Base-by-base conservation (phyloP, 1,284 basidiomycete species). In the Moesziomyces sp. region DNA sequence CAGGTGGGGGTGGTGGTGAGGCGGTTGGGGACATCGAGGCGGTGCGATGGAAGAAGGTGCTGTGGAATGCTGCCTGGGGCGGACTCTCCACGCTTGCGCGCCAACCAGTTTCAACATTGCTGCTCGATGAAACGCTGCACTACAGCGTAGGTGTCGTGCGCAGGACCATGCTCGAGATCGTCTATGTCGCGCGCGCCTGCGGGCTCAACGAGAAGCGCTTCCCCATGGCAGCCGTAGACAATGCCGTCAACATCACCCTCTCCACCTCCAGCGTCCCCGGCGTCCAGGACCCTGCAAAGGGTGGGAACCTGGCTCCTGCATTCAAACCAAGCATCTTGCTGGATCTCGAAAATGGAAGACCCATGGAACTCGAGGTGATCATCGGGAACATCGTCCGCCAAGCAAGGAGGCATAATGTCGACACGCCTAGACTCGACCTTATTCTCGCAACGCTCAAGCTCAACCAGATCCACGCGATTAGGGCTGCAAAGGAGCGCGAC, bases 1-100 rank as follows among this genome's bases (percentile, higher is more conserved):
- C 63, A 1, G 87, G 86, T 19, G 87, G 86, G 0, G 85, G 84
- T 13, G 70, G 76, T 1, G 82, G 83, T 5, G 76, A 83, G 1
- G 78, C 84, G 13, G 82, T 84, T 0, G 78, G 85, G 3, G 86
- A 87, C 55, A 86, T 88, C 58, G 86, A 87, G 71, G 79, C 80
- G 14, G 85, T 85, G 58, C 80, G 87, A 55, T 88, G 87, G 87
- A 82, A 86, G 49, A 88, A 88, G 70, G 64, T 77, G 11, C 65
- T 81, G 21, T 83, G 81, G 79, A 83, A 83, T 45, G 71, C 76
- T 1, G 67, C 72, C 18, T 83, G 81, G 81, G 81, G 81, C 18
- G 80, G 74, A 0, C 58, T 81, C 0, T 86, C 85, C 56, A 85
- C 86, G 3, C 80, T 87, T 0, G 81, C 86, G 0, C 84, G 87